These are phyloP conservation scores for Emmonsia crescens DNA, from an alignment of 2,329 filamentous ascomycete species.

Conservation along the genomic window DNA sequence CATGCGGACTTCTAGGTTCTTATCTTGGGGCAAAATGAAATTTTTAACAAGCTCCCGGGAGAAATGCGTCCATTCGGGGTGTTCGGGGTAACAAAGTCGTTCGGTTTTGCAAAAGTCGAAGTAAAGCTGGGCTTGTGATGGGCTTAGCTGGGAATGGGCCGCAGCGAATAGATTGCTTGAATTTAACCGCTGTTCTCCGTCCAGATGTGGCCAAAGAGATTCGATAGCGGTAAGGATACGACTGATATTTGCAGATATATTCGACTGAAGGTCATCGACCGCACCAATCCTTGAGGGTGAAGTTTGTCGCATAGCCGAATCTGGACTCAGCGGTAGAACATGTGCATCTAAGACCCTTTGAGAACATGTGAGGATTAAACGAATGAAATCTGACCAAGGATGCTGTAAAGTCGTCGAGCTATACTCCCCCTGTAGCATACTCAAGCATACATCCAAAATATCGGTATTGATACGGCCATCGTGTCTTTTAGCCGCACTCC, in stretches of 20 bases:
- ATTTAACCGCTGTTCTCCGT: conserved; percentile 25
- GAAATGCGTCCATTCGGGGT: conserved; percentile 23
- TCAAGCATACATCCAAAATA: conserved; percentile 31
- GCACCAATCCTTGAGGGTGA: conserved; percentile 18
- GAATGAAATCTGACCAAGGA: conserved; percentile 21
- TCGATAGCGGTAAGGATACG: conserved; percentile 29
- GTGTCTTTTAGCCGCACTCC: conserved; percentile 24
- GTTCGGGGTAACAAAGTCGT: conserved; percentile 25
- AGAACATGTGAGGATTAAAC: conserved; percentile 27
- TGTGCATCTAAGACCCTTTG: conserved; percentile 23
- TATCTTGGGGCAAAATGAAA: conserved; percentile 29
- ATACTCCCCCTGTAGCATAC: conserved; percentile 30
- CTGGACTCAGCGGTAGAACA: conserved; percentile 14
- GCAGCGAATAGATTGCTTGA: conserved; percentile 27
- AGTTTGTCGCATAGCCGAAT: conserved; percentile 17
- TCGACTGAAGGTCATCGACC: conserved; percentile 26
- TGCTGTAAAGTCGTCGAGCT: conserved; percentile 20
- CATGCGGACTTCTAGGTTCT: conserved; percentile 30
- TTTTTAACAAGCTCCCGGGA: conserved; percentile 26
- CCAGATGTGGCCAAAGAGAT: conserved; percentile 27
- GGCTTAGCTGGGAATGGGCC: conserved; percentile 26
- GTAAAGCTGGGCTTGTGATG: conserved; percentile 30
- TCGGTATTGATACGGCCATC: conserved; percentile 31
- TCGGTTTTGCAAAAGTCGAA: conserved; percentile 26
- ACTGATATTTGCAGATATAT: conserved; percentile 28